Base-by-base conservation (phyloP, 2,329 filamentous ascomycete species). In the Leptographium galeiforme region DNA sequence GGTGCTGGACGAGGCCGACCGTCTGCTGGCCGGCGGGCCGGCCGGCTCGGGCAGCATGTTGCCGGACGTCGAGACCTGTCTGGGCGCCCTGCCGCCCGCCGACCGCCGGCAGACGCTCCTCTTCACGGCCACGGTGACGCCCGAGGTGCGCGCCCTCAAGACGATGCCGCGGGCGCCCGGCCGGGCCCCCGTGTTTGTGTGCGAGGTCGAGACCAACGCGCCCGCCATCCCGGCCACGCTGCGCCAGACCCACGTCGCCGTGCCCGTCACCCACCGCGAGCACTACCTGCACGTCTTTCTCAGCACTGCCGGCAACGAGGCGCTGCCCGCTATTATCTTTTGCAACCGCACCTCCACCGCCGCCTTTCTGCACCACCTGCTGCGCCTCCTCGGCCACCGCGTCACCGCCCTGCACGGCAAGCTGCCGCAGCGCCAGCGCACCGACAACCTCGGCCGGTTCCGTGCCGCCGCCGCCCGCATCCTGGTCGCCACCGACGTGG, bases 91-190 rank as follows among this genome's bases (percentile, higher is more conserved):
- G 0, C 93, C 93, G 0, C 82, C 87, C 0, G 79, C 88, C 6
- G 70, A 77, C 1, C 75, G 88, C 63, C 80, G 93, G n/a, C 90
- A 98, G 67, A 98, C 91, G 0, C 79, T 95, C 16, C 79, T 98
- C 3, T 98, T 98, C 71, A 98, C 93, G 10, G 93, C 93, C 16
- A 98, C 93, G 1, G 83, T 98, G 45, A 97, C 93, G 0, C 82
- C 88, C 3, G 91, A 97, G 71, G 89, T 98, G 5, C 81, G 88
- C 50, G 87, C 88, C 2, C 71, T 97, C 55, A 93, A 95, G 67
- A 79, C 85, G 55, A 79, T 87, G 71, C 84, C 88, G 10, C 74
- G 79, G 41, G 76, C 81, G 45, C 75, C 81, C 1, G 81, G 81
- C 51, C 85, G 87, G 57, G 81, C 80, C 51, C 84, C 88, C 1